Evolutionary conservation across 2,329 filamentous ascomycete species (phyloP), one percentile per base, ranked within the genome.

Genomic region (Colletotrichum endophyticum): DNA sequence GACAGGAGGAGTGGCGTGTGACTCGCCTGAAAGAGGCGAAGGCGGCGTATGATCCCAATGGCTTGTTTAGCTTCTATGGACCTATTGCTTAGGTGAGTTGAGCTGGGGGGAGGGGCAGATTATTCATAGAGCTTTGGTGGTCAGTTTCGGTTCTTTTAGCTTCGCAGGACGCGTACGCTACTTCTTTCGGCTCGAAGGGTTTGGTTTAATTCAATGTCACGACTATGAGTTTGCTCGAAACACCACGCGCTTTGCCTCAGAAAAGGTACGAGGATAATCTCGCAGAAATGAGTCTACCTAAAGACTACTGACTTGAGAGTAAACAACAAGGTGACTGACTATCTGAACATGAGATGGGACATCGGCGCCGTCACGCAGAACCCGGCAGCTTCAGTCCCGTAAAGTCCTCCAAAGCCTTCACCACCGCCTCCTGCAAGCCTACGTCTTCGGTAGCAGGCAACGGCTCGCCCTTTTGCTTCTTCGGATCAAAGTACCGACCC

Each of bases 1-100:
- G 89, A 8, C 82, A 82, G 70, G 89, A 90, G 67, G 70, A 78
- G 56, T 90, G 89, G 88, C 84, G 89, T n/a, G 81, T 87, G 78
- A 79, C 86, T 71, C 86, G 84, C 69, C 81, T 91, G 79, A 81
- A 79, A 75, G 78, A 76, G 7, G 78, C 90, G 79, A 91, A 91
- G 84, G 77, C 80, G 36, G 85, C 85, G 78, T 90, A 88, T 77
- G 89, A 91, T 75, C 88, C 86, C 4, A 70, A 83, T 7, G 81
- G 83, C 32, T 82, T 79, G 69, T 89, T 89, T 74, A 86, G 83
- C 80, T 87, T 86, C 75, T 89, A 85, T 76, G 84, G 82, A 34
- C 88, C 87, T 3, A 83, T 86, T 39, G 62, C 30, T 13, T 72
- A 56, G 30, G 61, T 22, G 19, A 8, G 30, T 16, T 63, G 61